Evolutionary conservation across 1,284 basidiomycete species (phyloP).

Genomic region (Anthracocystis walkeri): DNA sequence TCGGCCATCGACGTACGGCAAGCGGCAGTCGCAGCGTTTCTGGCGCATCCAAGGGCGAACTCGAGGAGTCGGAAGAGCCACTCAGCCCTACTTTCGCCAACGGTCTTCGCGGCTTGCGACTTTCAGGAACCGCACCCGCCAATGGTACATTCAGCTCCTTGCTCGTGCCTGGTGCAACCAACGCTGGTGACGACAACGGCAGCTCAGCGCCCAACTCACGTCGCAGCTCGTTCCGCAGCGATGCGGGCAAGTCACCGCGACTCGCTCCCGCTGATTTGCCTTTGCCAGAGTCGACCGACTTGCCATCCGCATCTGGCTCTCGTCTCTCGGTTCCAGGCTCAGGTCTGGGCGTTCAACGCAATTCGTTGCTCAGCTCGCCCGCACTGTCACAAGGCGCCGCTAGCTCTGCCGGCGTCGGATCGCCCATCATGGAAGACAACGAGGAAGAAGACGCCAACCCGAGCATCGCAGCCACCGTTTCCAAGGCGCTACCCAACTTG

Average conservation of each 20-base stretch:
- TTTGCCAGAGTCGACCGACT: conserved; percentile 12
- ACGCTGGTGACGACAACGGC: conserved; percentile 19
- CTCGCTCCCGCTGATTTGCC: conserved; percentile 20
- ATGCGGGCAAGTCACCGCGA: conserved; percentile 31
- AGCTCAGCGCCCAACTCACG: conserved; percentile 45
- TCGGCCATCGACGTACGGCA: conserved; percentile 43
- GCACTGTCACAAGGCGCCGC: conserved; percentile 43
- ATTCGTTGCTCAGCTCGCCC: conserved; percentile 28
- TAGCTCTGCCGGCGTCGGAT: conserved; percentile 42
- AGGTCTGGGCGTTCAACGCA: conserved; percentile 17
- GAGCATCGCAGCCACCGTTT: background rate
- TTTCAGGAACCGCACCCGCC: conserved; percentile 37
- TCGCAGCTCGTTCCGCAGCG: conserved; percentile 50
- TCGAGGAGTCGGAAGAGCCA: conserved; percentile 40
- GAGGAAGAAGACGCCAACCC: conserved; percentile 34
- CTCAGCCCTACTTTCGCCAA: conserved; percentile 47
- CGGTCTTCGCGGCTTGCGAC: conserved; percentile 44
- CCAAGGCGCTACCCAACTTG: conserved; percentile 25
- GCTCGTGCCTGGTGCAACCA: conserved; percentile 21
- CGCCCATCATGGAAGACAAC: conserved; percentile 52
- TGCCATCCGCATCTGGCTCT: conserved; percentile 14
- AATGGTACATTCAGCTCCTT: conserved; percentile 31
- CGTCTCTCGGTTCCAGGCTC: conserved; percentile 34
- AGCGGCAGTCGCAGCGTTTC: conserved; percentile 50
- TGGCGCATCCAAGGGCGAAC: conserved; percentile 35